Conservation (phyloP, 306 rosid species). For the Fagus crenata region DNA sequence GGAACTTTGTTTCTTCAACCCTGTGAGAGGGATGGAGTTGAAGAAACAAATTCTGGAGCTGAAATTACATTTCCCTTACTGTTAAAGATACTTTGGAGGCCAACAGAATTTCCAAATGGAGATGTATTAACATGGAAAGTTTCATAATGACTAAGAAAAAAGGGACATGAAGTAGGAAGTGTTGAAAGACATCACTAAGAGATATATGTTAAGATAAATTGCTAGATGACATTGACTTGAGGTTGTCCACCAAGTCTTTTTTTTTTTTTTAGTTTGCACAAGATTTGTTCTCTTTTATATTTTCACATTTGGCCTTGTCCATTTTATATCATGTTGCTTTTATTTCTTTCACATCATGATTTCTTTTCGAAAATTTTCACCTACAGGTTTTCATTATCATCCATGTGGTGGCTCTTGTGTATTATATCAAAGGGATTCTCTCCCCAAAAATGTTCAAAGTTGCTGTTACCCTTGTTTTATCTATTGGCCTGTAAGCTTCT, state of each 20-base stretch:
- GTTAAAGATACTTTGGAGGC: not conserved
- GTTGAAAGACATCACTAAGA: not conserved
- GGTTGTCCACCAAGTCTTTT: not conserved
- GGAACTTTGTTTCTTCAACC: too few relatives aligned
- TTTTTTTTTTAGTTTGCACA: not conserved
- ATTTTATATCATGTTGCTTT: conserved; percentile 5
- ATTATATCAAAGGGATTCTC: conserved; percentile 87
- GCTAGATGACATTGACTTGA: not conserved
- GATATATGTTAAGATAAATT: not conserved
- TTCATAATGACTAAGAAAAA: not conserved
- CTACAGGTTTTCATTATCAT: conserved; percentile 88
- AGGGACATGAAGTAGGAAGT: not conserved
- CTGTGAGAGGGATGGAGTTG: too few relatives aligned
- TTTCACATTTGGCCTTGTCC: not conserved
- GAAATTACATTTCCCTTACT: too few relatives aligned
- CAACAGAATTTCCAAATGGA: not conserved
- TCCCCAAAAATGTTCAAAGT: conserved; percentile 91
- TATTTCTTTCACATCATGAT: conserved; percentile 30
- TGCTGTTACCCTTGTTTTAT: conserved; percentile 78
- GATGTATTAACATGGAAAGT: not conserved
- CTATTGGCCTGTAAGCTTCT: conserved; percentile 81
- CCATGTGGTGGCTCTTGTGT: conserved; percentile 95
- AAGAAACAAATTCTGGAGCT: too few relatives aligned
- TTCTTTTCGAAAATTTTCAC: conserved; percentile 26
- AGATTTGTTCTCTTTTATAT: not conserved